Conservation (phyloP, 306 rosid genomes). For the Crotalaria pallida region DNA sequence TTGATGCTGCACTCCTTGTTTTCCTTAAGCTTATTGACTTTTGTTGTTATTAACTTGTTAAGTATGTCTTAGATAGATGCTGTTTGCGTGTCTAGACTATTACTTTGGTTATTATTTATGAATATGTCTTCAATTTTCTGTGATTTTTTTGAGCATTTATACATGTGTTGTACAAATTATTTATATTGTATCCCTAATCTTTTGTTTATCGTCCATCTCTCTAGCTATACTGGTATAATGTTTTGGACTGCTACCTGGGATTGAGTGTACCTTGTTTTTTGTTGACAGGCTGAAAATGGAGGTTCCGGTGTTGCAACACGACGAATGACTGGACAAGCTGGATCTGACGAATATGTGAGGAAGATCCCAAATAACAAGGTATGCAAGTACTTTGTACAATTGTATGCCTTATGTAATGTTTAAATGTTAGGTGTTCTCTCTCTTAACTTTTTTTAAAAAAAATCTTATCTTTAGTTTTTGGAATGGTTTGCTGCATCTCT, state of each 20-base stretch:
- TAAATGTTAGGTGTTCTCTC: not conserved
- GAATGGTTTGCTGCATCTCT: not conserved
- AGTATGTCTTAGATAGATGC: no score
- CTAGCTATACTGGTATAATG: not conserved
- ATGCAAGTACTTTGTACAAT: not conserved
- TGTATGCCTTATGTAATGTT: not conserved
- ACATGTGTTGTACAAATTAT: no score
- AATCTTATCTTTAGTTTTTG: not conserved
- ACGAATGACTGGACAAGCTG: slow-evolving; percentile 63
- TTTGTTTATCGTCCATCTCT: no score
- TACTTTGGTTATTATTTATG: no score
- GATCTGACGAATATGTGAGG: slow-evolving; percentile 74
- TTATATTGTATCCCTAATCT: no score
- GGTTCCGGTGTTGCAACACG: slow-evolving; percentile 71
- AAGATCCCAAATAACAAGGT: slow-evolving; percentile 94
- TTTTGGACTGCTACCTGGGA: not conserved
- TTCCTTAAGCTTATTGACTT: no score
- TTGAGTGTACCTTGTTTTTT: not conserved
- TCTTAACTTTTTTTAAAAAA: not conserved
- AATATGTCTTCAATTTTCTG: no score
- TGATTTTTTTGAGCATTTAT: no score
- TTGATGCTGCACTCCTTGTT: no score
- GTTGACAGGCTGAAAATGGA: slow-evolving; percentile 83
- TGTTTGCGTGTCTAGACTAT: no score
- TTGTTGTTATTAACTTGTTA: no score